A percentile compares a stretch with the other conserved stretches of the same genome.
Conservation (phyloP, 1,284 basidiomycete genomes). For the Ganoderma multipileum region DNA sequence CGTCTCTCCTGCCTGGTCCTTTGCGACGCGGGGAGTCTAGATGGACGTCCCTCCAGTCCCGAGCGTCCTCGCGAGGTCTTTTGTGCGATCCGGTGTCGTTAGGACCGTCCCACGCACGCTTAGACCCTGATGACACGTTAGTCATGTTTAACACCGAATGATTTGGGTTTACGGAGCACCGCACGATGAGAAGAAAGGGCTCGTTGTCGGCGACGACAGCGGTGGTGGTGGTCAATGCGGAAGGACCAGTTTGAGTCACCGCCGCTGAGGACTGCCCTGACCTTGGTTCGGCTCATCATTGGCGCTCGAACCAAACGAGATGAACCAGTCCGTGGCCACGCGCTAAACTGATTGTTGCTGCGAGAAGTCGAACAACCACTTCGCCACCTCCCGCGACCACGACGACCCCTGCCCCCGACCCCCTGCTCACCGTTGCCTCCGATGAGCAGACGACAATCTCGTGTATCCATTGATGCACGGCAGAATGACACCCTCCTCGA, state of each 20-base stretch:
- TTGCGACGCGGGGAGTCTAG: constrained; percentile 48
- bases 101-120: constrained; percentile 74
- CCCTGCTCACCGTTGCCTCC: constrained; percentile 42
- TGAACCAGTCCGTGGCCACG: constrained; percentile 13
- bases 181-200: constrained; percentile 62
- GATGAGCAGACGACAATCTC: constrained; percentile 84
- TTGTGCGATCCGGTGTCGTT: constrained; percentile 56
- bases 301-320: constrained; percentile 17
- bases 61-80: constrained; percentile 63
- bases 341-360: constrained; percentile 2
- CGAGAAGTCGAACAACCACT: no score
- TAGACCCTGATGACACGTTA: constrained; percentile 84
- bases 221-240: constrained; percentile 23
- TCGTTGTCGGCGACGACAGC: constrained; percentile 28
- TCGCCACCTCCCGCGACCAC: constrained; percentile 2
- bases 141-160: constrained; percentile 65
- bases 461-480: constrained; percentile 67
- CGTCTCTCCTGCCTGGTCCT: constrained; percentile 45
- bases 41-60: constrained; percentile 81
- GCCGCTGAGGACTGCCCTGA: constrained; percentile 2
- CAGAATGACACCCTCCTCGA: constrained; percentile 83
- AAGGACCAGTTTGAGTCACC: constrained; percentile 19
- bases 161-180: constrained; percentile 78
- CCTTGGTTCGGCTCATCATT: constrained; percentile 12
- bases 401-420: constrained; percentile 18